Base-by-base conservation (phyloP, 2,329 filamentous ascomycete genomes). In the Neurospora sp. region DNA sequence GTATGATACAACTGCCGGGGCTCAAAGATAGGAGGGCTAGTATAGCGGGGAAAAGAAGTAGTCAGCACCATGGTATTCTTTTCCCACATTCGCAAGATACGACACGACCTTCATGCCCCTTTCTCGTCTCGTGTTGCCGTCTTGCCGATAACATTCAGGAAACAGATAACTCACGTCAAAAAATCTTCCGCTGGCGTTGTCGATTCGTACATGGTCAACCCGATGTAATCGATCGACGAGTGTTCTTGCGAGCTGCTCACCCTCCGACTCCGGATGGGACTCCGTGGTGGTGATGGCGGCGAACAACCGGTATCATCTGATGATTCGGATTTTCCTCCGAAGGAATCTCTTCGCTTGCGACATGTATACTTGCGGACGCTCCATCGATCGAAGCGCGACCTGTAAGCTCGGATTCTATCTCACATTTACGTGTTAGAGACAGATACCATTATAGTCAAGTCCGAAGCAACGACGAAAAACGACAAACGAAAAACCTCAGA, bases 361-460 rank as follows among this genome's bases (percentile, higher is more conserved):
- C 80, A 80, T 68, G 81, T 83, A 75, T 86, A 86, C 74, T 86
- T 86, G 73, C 77, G 75, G 57, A 84, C 73, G 4, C 77, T 74
- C 84, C 84, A 86, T 70, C 76, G 78, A 33, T 82, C 79, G 71
- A 86, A 80, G 43, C 82, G 79, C n/a, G 83, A 82, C 23, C 83
- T 79, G 73, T 85, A 86, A 2, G 84, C 83, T 68, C 84, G 82
- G 39, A 68, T 75, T 6, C 75, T 76, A 52, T 68, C 10, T 10
- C 62, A 66, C 23, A 68, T 11, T 11, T 17, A 8, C 6, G 41
- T 43, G 46, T 71, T 40, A 71, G 70, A 69, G 33, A 19, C 17
- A 5, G 68, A 23, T 4, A 52, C n/a, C 19, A 73, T 66, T 38
- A 33, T 33, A 15, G n/a, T 69, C 2, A 36, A 36, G 33, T 36